These are phyloP conservation scores for Metschnikowia orientalis DNA, from an alignment of 805 yeast genomes.

Conservation along the genomic window DNA sequence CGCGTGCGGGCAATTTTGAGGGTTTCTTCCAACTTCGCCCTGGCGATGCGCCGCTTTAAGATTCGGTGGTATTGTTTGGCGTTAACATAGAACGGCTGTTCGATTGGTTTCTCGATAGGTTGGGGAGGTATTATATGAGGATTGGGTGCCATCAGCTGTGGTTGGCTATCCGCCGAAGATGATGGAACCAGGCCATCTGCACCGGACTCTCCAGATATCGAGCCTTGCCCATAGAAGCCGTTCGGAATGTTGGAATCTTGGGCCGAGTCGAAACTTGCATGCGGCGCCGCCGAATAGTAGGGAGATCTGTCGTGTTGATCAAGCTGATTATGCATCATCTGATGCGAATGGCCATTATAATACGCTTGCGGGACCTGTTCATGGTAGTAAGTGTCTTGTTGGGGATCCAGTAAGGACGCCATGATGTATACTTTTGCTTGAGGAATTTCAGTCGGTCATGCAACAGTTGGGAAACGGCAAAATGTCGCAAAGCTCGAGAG, in stretches of 20 bases:
- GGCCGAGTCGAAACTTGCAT: conserved; percentile 12
- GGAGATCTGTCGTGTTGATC: conserved; percentile 20
- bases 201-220: conserved; percentile 10
- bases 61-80: conserved; percentile 97
- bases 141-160: conserved; percentile 6
- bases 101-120: conserved; percentile 31
- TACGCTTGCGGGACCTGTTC: conserved; percentile 19
- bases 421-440: too few species aligned
- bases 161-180: conserved; percentile 9
- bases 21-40: conserved; percentile 88
- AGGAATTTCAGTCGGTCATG: too few species aligned
- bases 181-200: conserved; percentile 7
- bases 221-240: conserved; percentile 12
- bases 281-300: conserved; percentile 19
- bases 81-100: conserved; percentile 95
- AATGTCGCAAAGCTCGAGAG: too few species aligned
- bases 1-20: conserved; percentile 85
- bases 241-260: conserved; percentile 13
- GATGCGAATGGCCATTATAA: conserved; percentile 17
- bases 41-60: conserved; percentile 84
- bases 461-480: too few species aligned
- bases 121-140: conserved; percentile 11
- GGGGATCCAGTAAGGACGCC: conserved; percentile 20
- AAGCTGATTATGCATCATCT: conserved; percentile 12
- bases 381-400: conserved; percentile 23